Base-by-base conservation (phyloP, 306 rosid species). In the Urtica urens region DNA sequence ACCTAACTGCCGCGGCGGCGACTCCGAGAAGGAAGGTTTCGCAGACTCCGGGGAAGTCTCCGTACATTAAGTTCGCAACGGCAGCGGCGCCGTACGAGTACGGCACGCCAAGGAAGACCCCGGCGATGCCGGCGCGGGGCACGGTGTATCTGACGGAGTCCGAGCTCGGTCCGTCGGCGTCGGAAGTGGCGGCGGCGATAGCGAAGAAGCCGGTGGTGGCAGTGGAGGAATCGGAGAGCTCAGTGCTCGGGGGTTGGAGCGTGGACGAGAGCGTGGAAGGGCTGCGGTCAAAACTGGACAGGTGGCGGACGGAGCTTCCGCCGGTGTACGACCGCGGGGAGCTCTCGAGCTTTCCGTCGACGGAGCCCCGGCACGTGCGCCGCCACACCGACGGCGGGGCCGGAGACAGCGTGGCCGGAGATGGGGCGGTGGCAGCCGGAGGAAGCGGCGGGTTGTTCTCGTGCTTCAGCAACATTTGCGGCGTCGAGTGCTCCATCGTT, bases 401-500 rank as follows among this genome's bases (percentile, higher is more conserved):
- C 10, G 13, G 13, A 8, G 37, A 13, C 0, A 13, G 37, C 37
- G 37, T 8, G 37, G 37, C 10, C 37, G 37, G 37, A 13, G 13
- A 1, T 2, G 40, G 40, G 40, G n/a, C n/a, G n/a, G n/a, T n/a
- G n/a, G 37, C 10, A 13, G 37, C 10, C 37, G 37, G 37, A 13
- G 13, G 1, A 1, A 16, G 40, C 15, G 60, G 34, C 35, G 94
- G 99, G 0, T 50, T 85, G 18, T 92, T 92, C 63, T 92, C 99
- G 3, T 92, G 99, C 66, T 92, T 92, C 51, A 92, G 99, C 47
- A 85, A 79, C 25, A 82, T 92, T 0, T 92, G 96, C 42, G 99
- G 99, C 1, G 67, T 77, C 25, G 74, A 92, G 42, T 92, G 96
- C 59, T 65, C 87, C 57, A 82, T 92, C 0, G 94, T 92, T 1